phyloP scores from a whole-genome alignment of 768 basidiomycete species.

The Mycena haematopus region DNA sequence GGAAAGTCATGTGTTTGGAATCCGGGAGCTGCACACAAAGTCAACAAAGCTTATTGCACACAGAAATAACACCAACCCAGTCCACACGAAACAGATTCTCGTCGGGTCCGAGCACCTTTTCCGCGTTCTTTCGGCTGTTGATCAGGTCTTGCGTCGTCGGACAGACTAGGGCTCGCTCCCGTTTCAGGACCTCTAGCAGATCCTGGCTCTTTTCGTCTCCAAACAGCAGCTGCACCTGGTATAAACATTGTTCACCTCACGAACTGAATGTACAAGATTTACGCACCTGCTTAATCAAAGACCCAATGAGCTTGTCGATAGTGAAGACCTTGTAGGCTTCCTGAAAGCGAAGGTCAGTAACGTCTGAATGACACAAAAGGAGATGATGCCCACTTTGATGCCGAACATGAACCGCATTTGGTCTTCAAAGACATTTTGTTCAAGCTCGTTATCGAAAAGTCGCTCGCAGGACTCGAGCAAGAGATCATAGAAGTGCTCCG shows the following conservation, averaged over 20 bases:
- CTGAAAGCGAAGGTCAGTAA: constrained; percentile 39
- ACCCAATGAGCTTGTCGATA: constrained; percentile 87
- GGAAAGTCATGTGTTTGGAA: constrained; percentile 70
- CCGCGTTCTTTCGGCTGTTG: constrained; percentile 68
- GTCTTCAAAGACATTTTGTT: constrained; percentile 88
- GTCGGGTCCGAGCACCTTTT: constrained; percentile 75
- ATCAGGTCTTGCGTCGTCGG: constrained; percentile 78
- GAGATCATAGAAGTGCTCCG: constrained; percentile 80
- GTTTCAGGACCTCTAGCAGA: constrained; percentile 71
- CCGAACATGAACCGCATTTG: constrained; percentile 88
- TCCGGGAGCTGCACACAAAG: constrained; percentile 58
- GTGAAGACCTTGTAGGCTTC: constrained; percentile 91
- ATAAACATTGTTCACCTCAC: background rate
- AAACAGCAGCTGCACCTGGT: constrained; percentile 70
- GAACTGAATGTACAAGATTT: background rate
- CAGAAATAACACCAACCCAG: constrained; percentile 59
- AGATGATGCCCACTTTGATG: constrained; percentile 57
- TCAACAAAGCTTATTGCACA: background rate
- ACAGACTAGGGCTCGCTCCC: constrained; percentile 62
- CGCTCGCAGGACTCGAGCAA: constrained; percentile 88
- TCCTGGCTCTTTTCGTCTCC: constrained; percentile 75
- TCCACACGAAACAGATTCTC: constrained; percentile 83
- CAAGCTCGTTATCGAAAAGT: constrained; percentile 91
- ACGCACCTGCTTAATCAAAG: constrained; percentile 85
- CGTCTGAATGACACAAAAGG: background rate